Conservation (phyloP, 202 grass and related monocot genomes). For the Musa balbisiana region DNA sequence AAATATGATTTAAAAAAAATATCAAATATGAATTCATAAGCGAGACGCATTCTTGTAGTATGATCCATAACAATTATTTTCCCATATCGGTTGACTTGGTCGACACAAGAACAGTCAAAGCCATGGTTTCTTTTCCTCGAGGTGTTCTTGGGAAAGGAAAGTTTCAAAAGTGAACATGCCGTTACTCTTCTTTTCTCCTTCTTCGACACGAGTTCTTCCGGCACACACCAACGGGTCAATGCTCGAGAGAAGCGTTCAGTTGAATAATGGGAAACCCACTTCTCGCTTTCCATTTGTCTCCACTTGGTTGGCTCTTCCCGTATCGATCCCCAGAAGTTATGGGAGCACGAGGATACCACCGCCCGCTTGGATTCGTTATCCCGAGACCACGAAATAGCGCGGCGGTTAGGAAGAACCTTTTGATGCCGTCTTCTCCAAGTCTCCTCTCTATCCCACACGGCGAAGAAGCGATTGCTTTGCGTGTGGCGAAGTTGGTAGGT, state of each 20-base stretch:
- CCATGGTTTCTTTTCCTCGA: no score
- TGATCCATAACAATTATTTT: no score
- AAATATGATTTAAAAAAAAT: no score
- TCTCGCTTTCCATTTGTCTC: neutral
- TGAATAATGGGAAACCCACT: neutral
- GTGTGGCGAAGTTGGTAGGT: neutral
- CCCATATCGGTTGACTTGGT: no score
- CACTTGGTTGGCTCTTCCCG: neutral
- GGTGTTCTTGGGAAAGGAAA: no score
- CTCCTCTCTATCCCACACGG: neutral
- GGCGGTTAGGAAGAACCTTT: neutral
- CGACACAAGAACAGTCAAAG: no score
- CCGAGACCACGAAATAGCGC: neutral
- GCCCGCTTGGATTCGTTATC: neutral
- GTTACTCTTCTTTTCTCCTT: no score
- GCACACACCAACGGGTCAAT: no score
- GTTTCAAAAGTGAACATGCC: no score
- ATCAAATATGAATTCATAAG: no score
- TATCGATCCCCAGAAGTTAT: neutral
- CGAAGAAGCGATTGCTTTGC: neutral
- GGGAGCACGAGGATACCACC: neutral
- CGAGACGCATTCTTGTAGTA: no score
- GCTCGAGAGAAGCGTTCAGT: neutral
- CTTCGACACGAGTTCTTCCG: no score
- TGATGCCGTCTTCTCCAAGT: neutral